Percentiles rank a stretch among this genome's conserved stretches.
phyloP scores from a whole-genome alignment of 768 basidiomycete species.

The Boletus fagicola region DNA sequence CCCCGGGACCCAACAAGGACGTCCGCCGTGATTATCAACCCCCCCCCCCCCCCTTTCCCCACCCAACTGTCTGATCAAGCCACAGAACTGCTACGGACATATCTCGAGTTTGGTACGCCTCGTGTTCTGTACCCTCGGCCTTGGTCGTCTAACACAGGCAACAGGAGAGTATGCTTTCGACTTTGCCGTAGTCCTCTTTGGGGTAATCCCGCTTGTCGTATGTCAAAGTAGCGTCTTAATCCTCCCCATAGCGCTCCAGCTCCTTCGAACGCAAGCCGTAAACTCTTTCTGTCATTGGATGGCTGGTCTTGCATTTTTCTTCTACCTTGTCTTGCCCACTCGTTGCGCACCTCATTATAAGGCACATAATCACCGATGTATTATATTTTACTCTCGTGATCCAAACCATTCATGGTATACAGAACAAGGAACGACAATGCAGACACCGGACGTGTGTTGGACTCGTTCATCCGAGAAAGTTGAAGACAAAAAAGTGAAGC shows the following conservation, averaged over 20 bases:
- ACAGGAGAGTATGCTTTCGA: constrained; percentile 84
- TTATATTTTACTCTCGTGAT: constrained; percentile 3
- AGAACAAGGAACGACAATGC: background rate
- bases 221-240: constrained; percentile 3
- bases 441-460: background rate
- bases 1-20: constrained; percentile 89
- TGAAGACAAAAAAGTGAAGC: constrained; percentile 97
- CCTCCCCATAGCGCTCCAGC: constrained; percentile 52
- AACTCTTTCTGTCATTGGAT: background rate
- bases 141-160: background rate
- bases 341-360: background rate
- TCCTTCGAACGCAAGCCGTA: constrained; percentile 61
- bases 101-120: constrained; percentile 75
- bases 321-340: background rate
- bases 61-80: constrained; percentile 1
- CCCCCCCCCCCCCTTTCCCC: background rate
- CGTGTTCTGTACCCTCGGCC: background rate
- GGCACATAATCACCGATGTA: constrained; percentile 10
- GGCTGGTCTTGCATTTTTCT: background rate
- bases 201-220: constrained; percentile 43
- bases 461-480: constrained; percentile 79
- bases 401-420: background rate
- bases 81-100: constrained; percentile 68
- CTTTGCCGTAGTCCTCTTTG: constrained; percentile 80
- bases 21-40: constrained; percentile 63